Evolutionary conservation across 805 yeast genomes (phyloP).

Genomic region (Yarrowia sp.): DNA sequence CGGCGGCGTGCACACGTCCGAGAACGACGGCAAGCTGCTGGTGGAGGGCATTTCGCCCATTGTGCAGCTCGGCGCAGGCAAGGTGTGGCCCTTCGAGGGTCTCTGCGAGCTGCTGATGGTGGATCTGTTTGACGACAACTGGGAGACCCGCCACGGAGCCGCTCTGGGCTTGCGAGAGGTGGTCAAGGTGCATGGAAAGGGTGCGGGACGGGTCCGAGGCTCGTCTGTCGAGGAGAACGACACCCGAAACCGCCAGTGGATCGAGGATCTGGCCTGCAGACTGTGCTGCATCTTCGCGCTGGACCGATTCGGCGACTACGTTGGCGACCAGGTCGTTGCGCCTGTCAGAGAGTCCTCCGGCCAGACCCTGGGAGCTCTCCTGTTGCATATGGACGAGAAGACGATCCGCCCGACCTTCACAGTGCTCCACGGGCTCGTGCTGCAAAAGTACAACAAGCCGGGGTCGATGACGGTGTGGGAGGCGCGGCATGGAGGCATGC

Average conservation of each 20-base stretch:
- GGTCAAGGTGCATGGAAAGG: slow-evolving; percentile 72
- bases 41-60: slow-evolving; percentile 71
- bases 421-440: slow-evolving; percentile 63
- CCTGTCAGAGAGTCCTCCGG: slow-evolving; percentile 98
- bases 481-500: slow-evolving; percentile 96
- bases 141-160: slow-evolving; percentile 98
- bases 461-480: slow-evolving; percentile 75
- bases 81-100: slow-evolving; percentile 94
- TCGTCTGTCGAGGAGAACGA: slow-evolving; percentile 62
- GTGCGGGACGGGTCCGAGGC: slow-evolving; percentile 79
- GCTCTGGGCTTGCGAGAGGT: slow-evolving; percentile 89
- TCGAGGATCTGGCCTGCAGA: slow-evolving; percentile 87
- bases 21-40: slow-evolving; percentile 76
- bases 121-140: slow-evolving; percentile 76
- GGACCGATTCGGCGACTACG: slow-evolving; percentile 95
- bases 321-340: slow-evolving; percentile 95
- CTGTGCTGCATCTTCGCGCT: slow-evolving; percentile 82
- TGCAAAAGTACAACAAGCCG: slow-evolving; percentile 51
- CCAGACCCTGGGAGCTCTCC: slow-evolving; percentile 84
- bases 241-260: slow-evolving; percentile 58
- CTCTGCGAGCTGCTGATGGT: slow-evolving; percentile 75
- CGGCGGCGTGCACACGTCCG: slow-evolving; percentile 60
- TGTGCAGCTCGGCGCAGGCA: slow-evolving; percentile 63
- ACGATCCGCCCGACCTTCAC: slow-evolving; percentile 61
- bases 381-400: slow-evolving; percentile 66